A percentile compares a stretch with the other conserved stretches of the same genome.
phyloP scores from a whole-genome alignment of 208 protist genomes.

The Wallacemonas collosoma region DNA sequence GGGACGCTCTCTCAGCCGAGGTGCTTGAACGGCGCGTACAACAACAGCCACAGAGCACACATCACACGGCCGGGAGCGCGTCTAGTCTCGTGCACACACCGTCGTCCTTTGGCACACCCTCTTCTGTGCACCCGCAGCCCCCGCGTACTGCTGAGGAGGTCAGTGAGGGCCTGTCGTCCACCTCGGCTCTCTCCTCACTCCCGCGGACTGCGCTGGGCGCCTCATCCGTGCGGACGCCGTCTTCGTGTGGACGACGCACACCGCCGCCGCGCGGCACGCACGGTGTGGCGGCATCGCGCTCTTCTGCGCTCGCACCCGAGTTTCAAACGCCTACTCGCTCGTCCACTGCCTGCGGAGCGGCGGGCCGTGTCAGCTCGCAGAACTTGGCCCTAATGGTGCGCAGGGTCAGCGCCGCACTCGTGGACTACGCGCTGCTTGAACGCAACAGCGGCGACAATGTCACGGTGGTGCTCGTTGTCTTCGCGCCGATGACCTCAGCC shows the following conservation, averaged over 20 bases:
- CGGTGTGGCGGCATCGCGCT: neutral
- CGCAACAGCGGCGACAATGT: slow-evolving; percentile 56
- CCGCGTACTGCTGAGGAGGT: neutral
- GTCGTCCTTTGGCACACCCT: neutral
- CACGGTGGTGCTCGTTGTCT: slow-evolving; percentile 46
- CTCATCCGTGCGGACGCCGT: too few species aligned
- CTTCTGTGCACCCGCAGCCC: neutral
- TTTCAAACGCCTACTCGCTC: slow-evolving; percentile 1
- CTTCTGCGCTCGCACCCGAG: neutral
- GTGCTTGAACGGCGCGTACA: slow-evolving; percentile 8
- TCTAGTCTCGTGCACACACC: neutral
- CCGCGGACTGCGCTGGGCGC: neutral
- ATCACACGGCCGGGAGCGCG: neutral
- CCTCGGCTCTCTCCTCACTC: neutral
- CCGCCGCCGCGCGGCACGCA: too few species aligned
- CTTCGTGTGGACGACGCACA: too few species aligned
- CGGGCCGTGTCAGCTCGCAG: neutral
- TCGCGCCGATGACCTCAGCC: slow-evolving; percentile 12
- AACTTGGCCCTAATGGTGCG: slow-evolving; percentile 6
- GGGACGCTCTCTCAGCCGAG: neutral
- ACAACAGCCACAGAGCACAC: slow-evolving; percentile 5
- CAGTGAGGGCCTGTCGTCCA: neutral
- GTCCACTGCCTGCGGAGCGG: neutral
- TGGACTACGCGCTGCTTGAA: slow-evolving; percentile 43
- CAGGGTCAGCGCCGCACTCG: slow-evolving; percentile 24